Evolutionary conservation across 331 rosid species (phyloP), one percentile per base, ranked within the genome.

Genomic region (Cydonia oblonga): DNA sequence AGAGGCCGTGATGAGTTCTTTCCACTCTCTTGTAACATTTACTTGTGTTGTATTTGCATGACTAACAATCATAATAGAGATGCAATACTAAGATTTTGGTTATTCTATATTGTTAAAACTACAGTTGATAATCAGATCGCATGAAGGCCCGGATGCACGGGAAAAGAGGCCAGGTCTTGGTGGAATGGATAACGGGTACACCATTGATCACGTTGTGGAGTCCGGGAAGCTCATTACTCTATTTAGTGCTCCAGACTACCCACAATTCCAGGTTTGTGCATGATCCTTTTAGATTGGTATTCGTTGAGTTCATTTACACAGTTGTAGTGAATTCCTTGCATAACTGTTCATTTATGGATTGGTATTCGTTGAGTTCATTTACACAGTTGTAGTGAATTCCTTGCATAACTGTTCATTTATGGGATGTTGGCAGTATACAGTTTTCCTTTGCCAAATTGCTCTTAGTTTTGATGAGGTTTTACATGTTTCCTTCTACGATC

Each of bases 71-170:
- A 56, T 26, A 18, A 5, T 22, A 3, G 30, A 35, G 30, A 28
- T 75, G 62, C 64, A 29, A 72, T 35, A 40, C 75, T 86, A 75
- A 80, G 57, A 40, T 65, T 78, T 61, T 33, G 76, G 59, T 81
- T 75, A 76, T 59, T 35, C 38, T 71, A 38, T 52, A 5, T 38
- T 71, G 67, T 64, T 74, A 72, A 64, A 54, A 32, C 54, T 15
- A 59, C 88, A 92, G 97, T 71, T 92, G 82, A 88, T 92, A 74
- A 88, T 92, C 68, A 89, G 97, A 83, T 92, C 97, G 2, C 97
- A 92, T 81, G 97, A 92, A 86, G 97, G 97, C 33, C 97, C 97
- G 18, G 97, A 92, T 85, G 97, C 97, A 9, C 79, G 97, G 84
- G 97, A 92, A 56, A 92, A 92, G 77, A 82, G 97, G 85, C 84